Base-by-base conservation (phyloP, 352 stramenopile species). In the Pythium rhizo-oryzae region DNA sequence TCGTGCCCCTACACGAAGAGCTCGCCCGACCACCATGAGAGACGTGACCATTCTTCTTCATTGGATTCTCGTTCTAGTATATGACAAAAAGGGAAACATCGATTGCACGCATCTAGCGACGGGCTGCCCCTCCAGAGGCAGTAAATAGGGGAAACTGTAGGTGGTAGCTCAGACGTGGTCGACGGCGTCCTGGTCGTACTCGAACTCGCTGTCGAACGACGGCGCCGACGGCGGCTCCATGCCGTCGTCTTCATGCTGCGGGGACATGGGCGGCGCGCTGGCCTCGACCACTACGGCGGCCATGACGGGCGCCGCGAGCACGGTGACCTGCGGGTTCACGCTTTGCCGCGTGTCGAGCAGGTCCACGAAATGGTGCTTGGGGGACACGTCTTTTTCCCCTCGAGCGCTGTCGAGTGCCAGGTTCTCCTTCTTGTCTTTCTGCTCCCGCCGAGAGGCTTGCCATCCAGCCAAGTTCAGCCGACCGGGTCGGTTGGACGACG, bases 291-390 rank as follows among this genome's bases (percentile, higher is more conserved):
- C 18, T 0, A 30, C 30, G 13, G 46, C 53, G 8, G 49, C 64
- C 46, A 70, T 65, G 21, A 70, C 64, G 3, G 64, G 64, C 0
- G 64, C 64, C 1, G 64, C 46, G 0, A 65, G 56, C 4, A 65
- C 23, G 0, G 55, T 70, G 1, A 65, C n/a, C 21, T 70, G 46
- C 0, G 64, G 55, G 47, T 70, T 65, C 23, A 58, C 28, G 9
- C 28, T 43, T 37, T 52, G 30, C 19, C 33, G 46, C 1, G 33
- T 52, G 56, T 65, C 25, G 2, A 70, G 56, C 37, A 65, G 19
- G 15, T 70, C 64, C 55, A 70, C 64, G n/a, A 70, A 70, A 21
- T 65, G 44, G 15, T 65, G 55, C 56, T 64, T 66, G 16, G 65
- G 65, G 4, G 65, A 66, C 0, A 71, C 37, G 2, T 62, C 52